phyloP scores from a whole-genome alignment of 202 grass and related monocot genomes.

The Panicum hallii region DNA sequence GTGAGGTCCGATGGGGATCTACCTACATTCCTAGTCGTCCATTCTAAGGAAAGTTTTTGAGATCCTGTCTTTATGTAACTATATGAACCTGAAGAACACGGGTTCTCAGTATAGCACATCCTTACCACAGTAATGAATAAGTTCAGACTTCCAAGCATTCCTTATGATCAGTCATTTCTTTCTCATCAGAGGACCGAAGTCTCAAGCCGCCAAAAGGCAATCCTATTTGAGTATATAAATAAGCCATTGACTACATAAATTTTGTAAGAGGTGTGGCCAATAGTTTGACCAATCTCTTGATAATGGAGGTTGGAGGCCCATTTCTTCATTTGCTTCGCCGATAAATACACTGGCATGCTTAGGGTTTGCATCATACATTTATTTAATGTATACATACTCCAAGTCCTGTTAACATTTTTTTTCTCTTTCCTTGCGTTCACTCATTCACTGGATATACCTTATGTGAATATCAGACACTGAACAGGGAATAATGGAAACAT shows the following conservation, averaged over 20 bases:
- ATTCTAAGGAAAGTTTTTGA: slow-evolving; percentile 11
- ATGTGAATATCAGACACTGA: neutral
- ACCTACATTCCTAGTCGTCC: neutral
- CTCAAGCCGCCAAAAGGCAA: neutral
- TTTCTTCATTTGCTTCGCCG: neutral
- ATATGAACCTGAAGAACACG: neutral
- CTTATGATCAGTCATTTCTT: neutral
- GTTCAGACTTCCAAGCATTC: neutral
- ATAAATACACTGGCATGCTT: slow-evolving; percentile 3
- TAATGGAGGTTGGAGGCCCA: neutral
- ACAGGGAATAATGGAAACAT: slow-evolving; percentile 6
- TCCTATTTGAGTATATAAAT: neutral
- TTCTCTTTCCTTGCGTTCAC: neutral
- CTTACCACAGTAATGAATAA: neutral
- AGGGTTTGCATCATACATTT: neutral
- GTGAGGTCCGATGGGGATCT: slow-evolving; percentile 16
- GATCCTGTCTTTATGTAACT: neutral
- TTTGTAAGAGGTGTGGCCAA: neutral
- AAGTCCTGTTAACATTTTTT: neutral
- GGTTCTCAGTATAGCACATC: neutral
- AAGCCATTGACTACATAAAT: neutral
- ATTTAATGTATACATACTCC: neutral
- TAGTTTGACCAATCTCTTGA: slow-evolving; percentile 13
- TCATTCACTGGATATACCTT: slow-evolving; percentile 6
- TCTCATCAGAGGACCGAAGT: neutral